These are phyloP conservation scores for Entamoeba moshkovskii DNA, from an alignment of 208 protist genomes.

Conservation along the genomic window DNA sequence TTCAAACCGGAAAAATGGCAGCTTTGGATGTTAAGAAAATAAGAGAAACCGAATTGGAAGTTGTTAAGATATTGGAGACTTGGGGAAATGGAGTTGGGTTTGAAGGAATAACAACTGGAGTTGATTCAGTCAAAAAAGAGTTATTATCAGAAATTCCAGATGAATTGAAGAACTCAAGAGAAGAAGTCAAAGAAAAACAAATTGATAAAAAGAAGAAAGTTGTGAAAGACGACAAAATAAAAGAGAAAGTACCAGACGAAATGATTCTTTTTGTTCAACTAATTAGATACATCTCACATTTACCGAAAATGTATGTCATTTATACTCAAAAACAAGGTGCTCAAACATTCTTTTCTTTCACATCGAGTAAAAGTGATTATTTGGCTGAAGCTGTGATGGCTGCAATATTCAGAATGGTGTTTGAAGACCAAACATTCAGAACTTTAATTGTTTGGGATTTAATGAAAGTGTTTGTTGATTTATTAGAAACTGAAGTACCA, in stretches of 20 bases:
- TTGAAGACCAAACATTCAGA: neutral
- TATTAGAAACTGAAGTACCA: neutral
- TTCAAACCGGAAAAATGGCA: neutral
- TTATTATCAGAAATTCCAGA: neutral
- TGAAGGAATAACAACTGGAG: neutral
- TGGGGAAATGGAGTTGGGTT: neutral
- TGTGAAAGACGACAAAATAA: neutral
- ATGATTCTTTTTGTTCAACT: neutral
- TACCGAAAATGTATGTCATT: neutral
- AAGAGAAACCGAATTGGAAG: neutral
- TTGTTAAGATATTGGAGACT: neutral
- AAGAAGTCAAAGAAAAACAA: neutral
- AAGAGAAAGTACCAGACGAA: neutral
- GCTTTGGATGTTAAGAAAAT: neutral
- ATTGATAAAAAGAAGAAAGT: neutral
- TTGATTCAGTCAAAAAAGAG: neutral
- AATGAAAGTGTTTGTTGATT: neutral
- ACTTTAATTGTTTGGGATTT: neutral
- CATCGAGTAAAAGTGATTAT: neutral
- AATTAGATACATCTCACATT: neutral
- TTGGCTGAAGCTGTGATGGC: neutral
- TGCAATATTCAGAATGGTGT: neutral
- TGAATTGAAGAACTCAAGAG: neutral
- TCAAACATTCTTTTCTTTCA: neutral
- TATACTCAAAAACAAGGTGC: neutral